A percentile compares a stretch with the other conserved stretches of the same genome.
phyloP scores from a whole-genome alignment of 2,329 filamentous ascomycete genomes.

The Ophiobolus disseminans region DNA sequence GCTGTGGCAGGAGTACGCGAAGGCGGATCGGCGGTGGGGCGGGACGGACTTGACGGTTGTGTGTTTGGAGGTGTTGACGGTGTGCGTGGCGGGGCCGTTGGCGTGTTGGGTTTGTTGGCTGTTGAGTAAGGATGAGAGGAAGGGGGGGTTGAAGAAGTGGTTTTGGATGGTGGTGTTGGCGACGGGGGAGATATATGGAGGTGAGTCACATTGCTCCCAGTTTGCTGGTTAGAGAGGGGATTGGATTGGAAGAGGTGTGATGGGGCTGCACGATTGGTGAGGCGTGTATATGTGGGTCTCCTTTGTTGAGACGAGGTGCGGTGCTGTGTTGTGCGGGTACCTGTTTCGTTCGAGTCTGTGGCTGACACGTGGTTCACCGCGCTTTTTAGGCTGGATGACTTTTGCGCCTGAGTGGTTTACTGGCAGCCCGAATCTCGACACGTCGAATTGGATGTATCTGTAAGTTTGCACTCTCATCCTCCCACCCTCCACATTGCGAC shows the following conservation, averaged over 20 bases:
- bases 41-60: constrained; percentile 66
- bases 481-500: neutral
- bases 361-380: constrained; percentile 50
- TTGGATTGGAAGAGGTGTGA: neutral
- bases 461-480: constrained; percentile 37
- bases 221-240: no score
- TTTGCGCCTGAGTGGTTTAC: constrained; percentile 71
- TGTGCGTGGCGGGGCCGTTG: constrained; percentile 64
- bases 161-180: constrained; percentile 66
- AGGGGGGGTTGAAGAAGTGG: constrained; percentile 50
- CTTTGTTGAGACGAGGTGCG: constrained; percentile 25
- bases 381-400: constrained; percentile 65
- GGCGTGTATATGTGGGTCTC: constrained; percentile 29
- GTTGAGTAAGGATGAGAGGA: constrained; percentile 50
- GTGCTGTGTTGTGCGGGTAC: constrained; percentile 22
- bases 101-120: constrained; percentile 65
- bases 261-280: constrained; percentile 15
- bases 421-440: constrained; percentile 64
- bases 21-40: constrained; percentile 68
- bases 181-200: constrained; percentile 70
- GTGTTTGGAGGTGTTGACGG: constrained; percentile 67
- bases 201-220: constrained; percentile 38
- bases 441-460: constrained; percentile 66
- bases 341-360: constrained; percentile 30
- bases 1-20: constrained; percentile 71